Evolutionary conservation across 768 basidiomycete genomes (phyloP).

Genomic region (Kwoniella sp.): DNA sequence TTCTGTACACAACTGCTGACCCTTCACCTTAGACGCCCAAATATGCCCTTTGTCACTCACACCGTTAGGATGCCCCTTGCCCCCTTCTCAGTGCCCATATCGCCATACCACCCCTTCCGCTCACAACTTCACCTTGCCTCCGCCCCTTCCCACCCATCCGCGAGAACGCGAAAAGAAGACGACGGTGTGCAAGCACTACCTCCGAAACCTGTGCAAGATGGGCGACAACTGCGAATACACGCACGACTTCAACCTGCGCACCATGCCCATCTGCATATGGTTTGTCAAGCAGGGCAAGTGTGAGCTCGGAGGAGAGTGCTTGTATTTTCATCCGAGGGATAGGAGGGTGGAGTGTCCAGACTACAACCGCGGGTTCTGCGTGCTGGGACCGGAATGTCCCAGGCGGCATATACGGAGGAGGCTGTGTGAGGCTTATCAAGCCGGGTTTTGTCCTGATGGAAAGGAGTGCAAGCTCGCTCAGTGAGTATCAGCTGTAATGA

Average conservation of each 20-base stretch:
- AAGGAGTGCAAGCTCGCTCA: slow-evolving; percentile 82
- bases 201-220: slow-evolving; percentile 96
- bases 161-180: slow-evolving; percentile 51
- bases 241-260: slow-evolving; percentile 95
- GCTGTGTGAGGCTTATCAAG: slow-evolving; percentile 82
- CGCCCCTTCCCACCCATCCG: slow-evolving; percentile 71
- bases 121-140: slow-evolving; percentile 84
- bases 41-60: slow-evolving; percentile 83
- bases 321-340: slow-evolving; percentile 79
- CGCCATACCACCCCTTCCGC: slow-evolving; percentile 84
- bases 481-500: slow-evolving; percentile 58
- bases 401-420: slow-evolving; percentile 89
- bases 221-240: slow-evolving; percentile 97
- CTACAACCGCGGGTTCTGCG: slow-evolving; percentile 90
- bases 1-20: background rate
- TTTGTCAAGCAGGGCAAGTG: slow-evolving; percentile 97
- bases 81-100: slow-evolving; percentile 83
- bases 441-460: slow-evolving; percentile 88
- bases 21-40: slow-evolving; percentile 66
- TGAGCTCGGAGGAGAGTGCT: slow-evolving; percentile 91
- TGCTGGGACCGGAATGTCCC: slow-evolving; percentile 74
- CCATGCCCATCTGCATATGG: slow-evolving; percentile 99
- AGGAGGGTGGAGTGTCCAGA: slow-evolving; percentile 88
- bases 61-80: slow-evolving; percentile 79
- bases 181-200: slow-evolving; percentile 98